Evolutionary conservation across 257 asterid species (phyloP), one percentile per base, ranked within the genome.

Genomic region (Rhazya stricta): DNA sequence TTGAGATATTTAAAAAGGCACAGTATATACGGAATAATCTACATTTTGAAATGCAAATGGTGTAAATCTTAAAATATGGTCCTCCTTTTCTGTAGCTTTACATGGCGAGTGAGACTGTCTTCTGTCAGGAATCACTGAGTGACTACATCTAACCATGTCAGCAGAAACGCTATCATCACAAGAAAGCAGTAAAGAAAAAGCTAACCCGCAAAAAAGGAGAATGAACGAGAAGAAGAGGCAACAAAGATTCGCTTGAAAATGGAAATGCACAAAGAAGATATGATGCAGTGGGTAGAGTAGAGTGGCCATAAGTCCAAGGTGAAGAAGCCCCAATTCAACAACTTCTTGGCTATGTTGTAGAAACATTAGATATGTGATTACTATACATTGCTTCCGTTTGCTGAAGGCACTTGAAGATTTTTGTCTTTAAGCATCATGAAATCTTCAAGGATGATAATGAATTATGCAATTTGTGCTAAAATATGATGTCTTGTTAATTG

Each of bases 81-180:
- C 34, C 70, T 73, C 42, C 69, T 16, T 48, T 25, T 58, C 37
- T 39, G 10, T 21, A 12, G 25, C 36, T 8, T 43, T 69, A 73
- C 77, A 58, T 60, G 34, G 60, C 60, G 46, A 32, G 62, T 74
- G 78, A 63, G 12, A 27, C 60, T 73, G 46, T 27, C 58, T 42
- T 30, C 32, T 34, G 78, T 74, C 78, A 62, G 78, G 43, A 45
- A 61, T 46, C 72, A 63, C 78, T 73, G 39, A 56, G n/a, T n/a
- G n/a, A 29, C 19, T 74, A 61, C 61, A 39, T 56, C 23, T 60
- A 73, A 32, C 70, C 62, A 32, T 45, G 62, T n/a, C 71, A 74
- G 62, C 63, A 32, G 37, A 61, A 1, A 25, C 6, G 41, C 29
- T 32, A 62, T 36, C 12, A 23, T 46, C 39, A 45, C n/a, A 48